These are phyloP conservation scores for Simplicillium aogashimaense DNA, from an alignment of 2,329 filamentous ascomycete species.

Conservation along the genomic window DNA sequence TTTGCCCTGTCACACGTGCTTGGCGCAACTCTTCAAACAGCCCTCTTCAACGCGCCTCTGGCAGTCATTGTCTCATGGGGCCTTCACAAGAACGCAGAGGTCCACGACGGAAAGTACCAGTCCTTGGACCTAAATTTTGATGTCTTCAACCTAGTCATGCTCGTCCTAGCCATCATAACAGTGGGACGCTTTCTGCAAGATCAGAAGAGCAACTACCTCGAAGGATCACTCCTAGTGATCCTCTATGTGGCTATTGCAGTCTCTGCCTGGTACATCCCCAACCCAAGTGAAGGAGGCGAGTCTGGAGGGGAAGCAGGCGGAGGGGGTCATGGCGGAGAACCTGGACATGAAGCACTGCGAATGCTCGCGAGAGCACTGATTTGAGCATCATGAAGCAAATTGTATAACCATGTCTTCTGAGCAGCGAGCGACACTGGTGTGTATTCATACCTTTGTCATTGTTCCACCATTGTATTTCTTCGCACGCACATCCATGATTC, in stretches of 20 bases:
- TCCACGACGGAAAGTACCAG: too few relatives aligned
- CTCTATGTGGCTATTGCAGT: conserved; percentile 52
- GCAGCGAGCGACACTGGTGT: too few relatives aligned
- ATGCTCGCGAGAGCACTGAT: not conserved
- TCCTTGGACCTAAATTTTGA: conserved; percentile 75
- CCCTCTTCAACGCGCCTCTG: conserved; percentile 77
- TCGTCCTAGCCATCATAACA: conserved; percentile 76
- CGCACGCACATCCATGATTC: too few relatives aligned
- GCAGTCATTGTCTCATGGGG: conserved; percentile 81
- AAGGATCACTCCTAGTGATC: conserved; percentile 71
- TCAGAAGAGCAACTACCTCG: conserved; percentile 82
- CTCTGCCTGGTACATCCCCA: conserved; percentile 47
- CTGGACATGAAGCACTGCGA: not conserved
- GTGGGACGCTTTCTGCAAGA: conserved; percentile 83
- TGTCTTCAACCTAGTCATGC: conserved; percentile 71
- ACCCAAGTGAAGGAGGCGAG: conserved; percentile 15
- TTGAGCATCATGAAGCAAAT: too few relatives aligned
- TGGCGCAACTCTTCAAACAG: conserved; percentile 80
- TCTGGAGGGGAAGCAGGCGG: not conserved
- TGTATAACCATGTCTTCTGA: too few relatives aligned
- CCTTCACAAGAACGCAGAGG: conserved; percentile 35
- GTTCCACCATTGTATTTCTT: too few relatives aligned
- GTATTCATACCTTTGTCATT: too few relatives aligned
- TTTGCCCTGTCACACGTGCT: conserved; percentile 79
- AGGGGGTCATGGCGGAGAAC: conserved; percentile 1